These are phyloP conservation scores for Colletotrichum tabaci DNA, from an alignment of 2,329 filamentous ascomycete genomes.

Conservation along the genomic window DNA sequence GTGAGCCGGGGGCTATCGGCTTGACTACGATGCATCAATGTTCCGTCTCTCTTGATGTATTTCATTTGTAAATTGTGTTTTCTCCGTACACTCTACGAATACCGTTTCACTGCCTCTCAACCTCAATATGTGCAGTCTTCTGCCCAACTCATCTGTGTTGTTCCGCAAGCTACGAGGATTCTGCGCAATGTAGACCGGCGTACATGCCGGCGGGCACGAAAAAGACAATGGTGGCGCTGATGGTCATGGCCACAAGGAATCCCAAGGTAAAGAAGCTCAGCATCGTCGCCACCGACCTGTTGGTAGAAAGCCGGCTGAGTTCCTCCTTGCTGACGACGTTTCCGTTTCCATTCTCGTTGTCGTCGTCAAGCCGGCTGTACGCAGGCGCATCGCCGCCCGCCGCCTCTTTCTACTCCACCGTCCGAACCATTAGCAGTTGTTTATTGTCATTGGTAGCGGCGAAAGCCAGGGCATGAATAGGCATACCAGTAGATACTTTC, in stretches of 20 bases:
- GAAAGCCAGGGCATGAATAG: too few species aligned
- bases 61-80: too few species aligned
- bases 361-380: background rate
- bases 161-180: background rate
- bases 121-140: too few species aligned
- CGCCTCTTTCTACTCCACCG: background rate
- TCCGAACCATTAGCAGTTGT: background rate
- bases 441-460: too few species aligned
- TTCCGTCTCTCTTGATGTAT: too few species aligned
- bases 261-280: constrained; percentile 15
- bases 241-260: background rate
- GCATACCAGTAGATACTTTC: background rate
- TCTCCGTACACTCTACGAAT: too few species aligned
- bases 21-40: too few species aligned
- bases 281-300: constrained; percentile 7
- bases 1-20: too few species aligned
- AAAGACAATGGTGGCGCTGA: constrained; percentile 8
- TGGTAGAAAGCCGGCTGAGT: background rate
- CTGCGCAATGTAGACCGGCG: background rate
- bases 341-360: background rate
- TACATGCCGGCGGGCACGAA: background rate
- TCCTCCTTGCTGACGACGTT: background rate
- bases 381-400: background rate
- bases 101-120: too few species aligned
- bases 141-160: too few species aligned